phyloP scores from a whole-genome alignment of 2,329 filamentous ascomycete genomes.

The Sarocladium brachiariae region DNA sequence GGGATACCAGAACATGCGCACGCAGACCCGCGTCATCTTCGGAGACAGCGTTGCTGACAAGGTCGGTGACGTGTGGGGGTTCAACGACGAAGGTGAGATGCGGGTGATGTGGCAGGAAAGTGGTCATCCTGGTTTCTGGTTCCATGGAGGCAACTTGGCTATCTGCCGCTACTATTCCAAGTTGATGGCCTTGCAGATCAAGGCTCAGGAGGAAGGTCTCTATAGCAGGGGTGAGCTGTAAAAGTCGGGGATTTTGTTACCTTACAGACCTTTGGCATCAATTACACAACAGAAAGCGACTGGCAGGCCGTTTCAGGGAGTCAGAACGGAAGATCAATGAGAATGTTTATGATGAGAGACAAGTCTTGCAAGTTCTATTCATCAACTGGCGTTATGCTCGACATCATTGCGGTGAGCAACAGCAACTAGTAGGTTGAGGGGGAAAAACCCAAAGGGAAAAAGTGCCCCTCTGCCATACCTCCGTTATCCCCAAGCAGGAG shows the following conservation, averaged over 20 bases:
- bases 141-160: slow-evolving; percentile 58
- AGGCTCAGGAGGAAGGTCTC: slow-evolving; percentile 33
- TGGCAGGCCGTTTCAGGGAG: no score
- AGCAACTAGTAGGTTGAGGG: background rate
- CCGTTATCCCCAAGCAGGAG: no score
- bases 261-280: no score
- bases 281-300: no score
- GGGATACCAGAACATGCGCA: slow-evolving; percentile 63
- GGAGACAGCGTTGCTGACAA: slow-evolving; percentile 54
- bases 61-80: slow-evolving; percentile 55
- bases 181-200: slow-evolving; percentile 45
- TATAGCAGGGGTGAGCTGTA: slow-evolving; percentile 26
- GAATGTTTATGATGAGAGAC: no score
- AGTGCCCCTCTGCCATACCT: background rate
- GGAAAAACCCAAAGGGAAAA: slow-evolving; percentile 2
- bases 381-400: no score
- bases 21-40: slow-evolving; percentile 52
- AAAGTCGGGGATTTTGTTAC: background rate
- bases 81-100: slow-evolving; percentile 51
- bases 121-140: slow-evolving; percentile 60
- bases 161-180: slow-evolving; percentile 55
- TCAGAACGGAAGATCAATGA: no score
- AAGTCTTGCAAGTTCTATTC: no score
- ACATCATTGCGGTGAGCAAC: no score
- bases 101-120: slow-evolving; percentile 51